Evolutionary conservation across 768 basidiomycete species (phyloP), one percentile per base, ranked within the genome.

Genomic region (Leccinum ochraceum): DNA sequence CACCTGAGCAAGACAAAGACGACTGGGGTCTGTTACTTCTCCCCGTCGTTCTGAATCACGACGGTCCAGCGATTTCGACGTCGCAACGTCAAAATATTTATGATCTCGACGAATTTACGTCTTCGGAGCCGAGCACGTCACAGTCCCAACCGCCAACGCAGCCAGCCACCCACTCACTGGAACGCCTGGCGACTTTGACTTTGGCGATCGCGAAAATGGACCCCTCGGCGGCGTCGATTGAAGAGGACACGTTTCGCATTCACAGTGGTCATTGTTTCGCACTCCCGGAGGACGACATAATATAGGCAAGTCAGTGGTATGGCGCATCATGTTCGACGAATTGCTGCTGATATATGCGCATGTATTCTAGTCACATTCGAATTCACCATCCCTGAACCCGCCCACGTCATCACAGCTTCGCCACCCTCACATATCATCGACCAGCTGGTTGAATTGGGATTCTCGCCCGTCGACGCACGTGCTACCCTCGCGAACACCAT

Each of bases 381-480:
- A 58, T 8, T 49, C 66, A 0, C 58, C 63, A 1, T 64, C 64
- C n/a, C 59, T 55, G 37, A 63, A 62, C 32, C 57, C 60, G 53
- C 22, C 54, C 13, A 39, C 60, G 7, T 62, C 63, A 20, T 52
- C 56, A 37, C 36, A 39, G 0, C 71, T 0, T 88, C 88, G 1
- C 89, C 89, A 3, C 95, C 95, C 1, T 94, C 95, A 0, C 96
- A 98, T 69, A 80, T 98, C 56, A 76, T 94, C 1, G 95, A 95
- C 0, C 90, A 94, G 71, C 84, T 98, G 32, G 90, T 97, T 30
- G 94, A 95, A 75, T 96, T 98, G 94, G 96, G 95, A 2, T 98
- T 97, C 76, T 85, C 92, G 0, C 80, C 89, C 24, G 74, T 82
- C n/a, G 86, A 92, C 69, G 90, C 95, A 2, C 83, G 85, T 7